Conservation (phyloP, 2,329 filamentous ascomycete species). For the Aspergillus sp. region DNA sequence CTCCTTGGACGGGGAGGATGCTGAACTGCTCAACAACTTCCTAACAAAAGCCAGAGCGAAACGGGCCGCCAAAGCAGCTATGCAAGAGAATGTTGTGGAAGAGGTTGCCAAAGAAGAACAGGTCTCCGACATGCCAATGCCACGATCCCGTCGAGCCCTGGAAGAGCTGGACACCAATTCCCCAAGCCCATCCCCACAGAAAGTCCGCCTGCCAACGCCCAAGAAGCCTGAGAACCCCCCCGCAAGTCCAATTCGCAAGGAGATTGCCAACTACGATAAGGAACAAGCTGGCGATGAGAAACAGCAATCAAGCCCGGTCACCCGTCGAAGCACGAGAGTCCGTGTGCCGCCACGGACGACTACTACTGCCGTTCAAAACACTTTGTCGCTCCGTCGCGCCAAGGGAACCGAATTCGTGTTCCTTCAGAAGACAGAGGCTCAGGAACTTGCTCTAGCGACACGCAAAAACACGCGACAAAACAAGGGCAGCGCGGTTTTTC, state of each 20-base stretch:
- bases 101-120: slow-evolving; percentile 8
- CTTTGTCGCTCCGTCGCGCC: slow-evolving; percentile 37
- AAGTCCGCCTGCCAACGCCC: slow-evolving; percentile 18
- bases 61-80: slow-evolving; percentile 29
- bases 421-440: slow-evolving; percentile 34
- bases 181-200: slow-evolving; percentile 32
- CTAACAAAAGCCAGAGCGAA: slow-evolving; percentile 37
- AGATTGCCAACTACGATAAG: slow-evolving; percentile 6
- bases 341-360: slow-evolving; percentile 15
- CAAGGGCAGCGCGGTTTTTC: slow-evolving; percentile 31
- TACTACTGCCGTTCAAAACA: slow-evolving; percentile 26
- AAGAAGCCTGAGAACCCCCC: slow-evolving; percentile 19
- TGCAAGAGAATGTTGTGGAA: slow-evolving; percentile 12
- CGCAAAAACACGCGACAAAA: slow-evolving; percentile 39
- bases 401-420: slow-evolving; percentile 43
- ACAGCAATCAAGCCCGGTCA: slow-evolving; percentile 19
- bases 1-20: slow-evolving; percentile 34
- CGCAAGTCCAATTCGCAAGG: slow-evolving; percentile 12
- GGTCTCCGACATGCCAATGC: slow-evolving; percentile 18
- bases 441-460: slow-evolving; percentile 36
- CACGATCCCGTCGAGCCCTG: slow-evolving; percentile 28
- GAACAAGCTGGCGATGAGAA: slow-evolving; percentile 9
- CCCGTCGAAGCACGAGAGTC: slow-evolving; percentile 32
- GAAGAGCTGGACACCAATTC: slow-evolving; percentile 34
- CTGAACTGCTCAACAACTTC: slow-evolving; percentile 34